Evolutionary conservation across 2,329 filamentous ascomycete species (phyloP), one percentile per base, ranked within the genome.

Genomic region (Aspergillus latus): DNA sequence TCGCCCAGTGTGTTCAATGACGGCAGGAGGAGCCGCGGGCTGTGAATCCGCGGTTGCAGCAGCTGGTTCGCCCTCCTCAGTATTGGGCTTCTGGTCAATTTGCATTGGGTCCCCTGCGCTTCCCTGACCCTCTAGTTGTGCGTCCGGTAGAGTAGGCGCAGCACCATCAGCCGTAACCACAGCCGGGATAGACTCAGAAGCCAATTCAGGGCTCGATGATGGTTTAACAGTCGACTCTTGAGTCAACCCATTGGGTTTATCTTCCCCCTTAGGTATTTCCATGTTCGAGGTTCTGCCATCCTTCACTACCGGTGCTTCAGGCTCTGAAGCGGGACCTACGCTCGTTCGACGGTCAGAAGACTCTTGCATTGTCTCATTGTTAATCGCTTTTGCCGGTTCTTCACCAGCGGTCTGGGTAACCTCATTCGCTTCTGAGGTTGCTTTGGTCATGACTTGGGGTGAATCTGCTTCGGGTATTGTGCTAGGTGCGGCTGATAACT

Each of bases 1-100:
- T 30, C 84, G 80, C 15, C 81, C 80, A 8, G 81, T 80, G 30
- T 82, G 72, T 65, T 78, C 80, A 59, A 80, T 76, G 11, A 76
- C 64, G 53, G 72, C 66, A 46, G 70, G 63, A 26, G 68, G 67
- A 30, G 66, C 58, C 37, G 65, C 64, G 3, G 70, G 62, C 54
- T 65, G 52, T 36, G 66, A 54, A 49, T 65, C 54, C n/a, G 57
- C 62, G 49, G 52, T 59, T 51, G 48, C 28, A 26, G 47, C 49
- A 54, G 43, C 30, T 53, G 60, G 36, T 28, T 59, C 58, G 37
- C 57, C 61, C 53, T 54, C 45, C 21, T 21, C 21, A 54, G 64
- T 56, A 11, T 59, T 59, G n/a, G 61, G 55, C 26, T 53, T 40
- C 49, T 60, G 55, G 46, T 56, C 52, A 34, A 49, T 42, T 34